Evolutionary conservation across 805 yeast genomes (phyloP).

Genomic region (Teunomyces atbi): DNA sequence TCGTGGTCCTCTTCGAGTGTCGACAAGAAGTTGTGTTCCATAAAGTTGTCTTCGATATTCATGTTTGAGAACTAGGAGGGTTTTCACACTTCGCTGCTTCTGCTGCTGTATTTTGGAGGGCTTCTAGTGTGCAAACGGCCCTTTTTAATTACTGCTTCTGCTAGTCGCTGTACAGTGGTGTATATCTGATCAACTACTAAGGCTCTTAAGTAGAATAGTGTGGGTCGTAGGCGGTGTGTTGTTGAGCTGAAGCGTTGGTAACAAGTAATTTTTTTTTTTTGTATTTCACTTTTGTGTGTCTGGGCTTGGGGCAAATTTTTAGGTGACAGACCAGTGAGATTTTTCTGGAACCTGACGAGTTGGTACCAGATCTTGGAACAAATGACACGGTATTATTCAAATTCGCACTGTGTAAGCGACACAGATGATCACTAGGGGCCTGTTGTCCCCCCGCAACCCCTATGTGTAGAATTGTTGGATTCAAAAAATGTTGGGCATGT

Average conservation of each 20-base stretch:
- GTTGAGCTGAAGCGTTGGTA: slow-evolving; percentile 1
- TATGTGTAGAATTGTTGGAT: background rate
- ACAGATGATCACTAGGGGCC: too few species aligned
- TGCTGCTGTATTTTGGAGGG: too few species aligned
- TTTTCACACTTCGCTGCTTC: background rate
- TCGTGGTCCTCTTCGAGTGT: slow-evolving; percentile 36
- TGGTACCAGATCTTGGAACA: background rate
- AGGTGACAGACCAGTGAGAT: background rate
- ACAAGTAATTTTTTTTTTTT: background rate
- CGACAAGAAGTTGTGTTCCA: slow-evolving; percentile 22
- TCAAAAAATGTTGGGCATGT: slow-evolving; percentile 1
- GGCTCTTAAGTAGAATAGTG: background rate
- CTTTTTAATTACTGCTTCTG: too few species aligned
- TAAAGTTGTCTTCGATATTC: slow-evolving; percentile 11
- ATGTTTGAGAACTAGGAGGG: background rate
- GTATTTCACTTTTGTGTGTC: background rate
- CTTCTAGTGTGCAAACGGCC: too few species aligned
- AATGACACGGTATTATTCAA: background rate
- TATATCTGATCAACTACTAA: too few species aligned
- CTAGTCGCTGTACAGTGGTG: too few species aligned
- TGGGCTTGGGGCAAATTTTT: background rate
- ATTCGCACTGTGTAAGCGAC: too few species aligned
- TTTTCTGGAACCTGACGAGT: background rate
- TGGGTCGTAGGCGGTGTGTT: background rate
- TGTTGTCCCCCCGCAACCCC: slow-evolving; percentile 1